These are phyloP conservation scores for Phytophthora idaei DNA, from an alignment of 352 stramenopile genomes.

Conservation along the genomic window DNA sequence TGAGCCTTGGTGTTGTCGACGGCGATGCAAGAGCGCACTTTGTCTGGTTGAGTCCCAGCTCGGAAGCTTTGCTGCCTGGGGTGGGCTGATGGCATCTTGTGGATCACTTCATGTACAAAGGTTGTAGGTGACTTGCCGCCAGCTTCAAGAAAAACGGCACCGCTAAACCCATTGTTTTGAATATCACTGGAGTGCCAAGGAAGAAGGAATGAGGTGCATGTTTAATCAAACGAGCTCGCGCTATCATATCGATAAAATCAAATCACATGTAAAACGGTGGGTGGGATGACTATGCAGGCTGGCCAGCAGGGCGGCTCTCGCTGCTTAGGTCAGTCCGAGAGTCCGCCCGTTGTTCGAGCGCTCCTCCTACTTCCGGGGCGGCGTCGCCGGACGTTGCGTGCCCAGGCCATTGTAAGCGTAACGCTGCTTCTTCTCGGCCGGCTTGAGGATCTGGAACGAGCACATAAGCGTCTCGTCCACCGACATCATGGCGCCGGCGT, in stretches of 20 bases:
- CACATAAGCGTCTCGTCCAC: constrained; percentile 83
- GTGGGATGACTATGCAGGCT: constrained; percentile 38
- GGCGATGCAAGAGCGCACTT: no score
- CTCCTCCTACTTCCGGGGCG: constrained; percentile 55
- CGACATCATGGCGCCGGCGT: constrained; percentile 93
- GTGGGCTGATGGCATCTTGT: background rate
- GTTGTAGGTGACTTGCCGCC: background rate
- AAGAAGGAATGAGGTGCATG: constrained; percentile 23
- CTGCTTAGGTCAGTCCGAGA: constrained; percentile 22
- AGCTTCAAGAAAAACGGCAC: background rate
- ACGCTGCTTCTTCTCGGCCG: constrained; percentile 83
- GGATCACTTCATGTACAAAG: background rate
- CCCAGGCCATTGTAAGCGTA: constrained; percentile 71
- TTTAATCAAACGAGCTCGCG: constrained; percentile 35
- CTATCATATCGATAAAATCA: constrained; percentile 48
- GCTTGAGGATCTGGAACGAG: constrained; percentile 89
- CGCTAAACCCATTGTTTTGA: no score
- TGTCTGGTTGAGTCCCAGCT: no score
- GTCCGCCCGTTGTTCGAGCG: constrained; percentile 12
- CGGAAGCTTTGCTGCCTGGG: background rate
- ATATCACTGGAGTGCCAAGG: background rate
- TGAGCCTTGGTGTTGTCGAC: no score
- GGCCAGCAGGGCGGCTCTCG: constrained; percentile 9
- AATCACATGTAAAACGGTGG: constrained; percentile 39
- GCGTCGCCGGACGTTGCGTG: constrained; percentile 62